Conservation (phyloP, 1,284 basidiomycete genomes). For the Moniliophthora roreri region DNA sequence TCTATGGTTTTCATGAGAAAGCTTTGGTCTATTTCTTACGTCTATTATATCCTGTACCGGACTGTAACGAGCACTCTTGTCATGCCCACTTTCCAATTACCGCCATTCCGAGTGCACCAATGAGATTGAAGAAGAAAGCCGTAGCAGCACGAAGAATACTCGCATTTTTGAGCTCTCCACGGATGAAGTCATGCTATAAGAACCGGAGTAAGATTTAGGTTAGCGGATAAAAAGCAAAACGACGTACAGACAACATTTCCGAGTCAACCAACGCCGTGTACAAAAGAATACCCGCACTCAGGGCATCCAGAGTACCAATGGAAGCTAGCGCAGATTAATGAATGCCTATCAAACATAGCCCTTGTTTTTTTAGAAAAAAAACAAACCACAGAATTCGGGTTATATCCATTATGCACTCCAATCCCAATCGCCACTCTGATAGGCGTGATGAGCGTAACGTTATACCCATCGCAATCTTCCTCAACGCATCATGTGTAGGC, state of each 20-base stretch:
- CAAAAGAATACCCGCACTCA: conserved; percentile 7
- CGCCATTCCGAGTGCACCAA: conserved; percentile 4
- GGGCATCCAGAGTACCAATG: conserved; percentile 2
- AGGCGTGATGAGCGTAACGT: conserved; percentile 4
- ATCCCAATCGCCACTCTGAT: conserved; percentile 7
- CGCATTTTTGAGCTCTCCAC: neutral
- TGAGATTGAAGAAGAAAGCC: neutral
- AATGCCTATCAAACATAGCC: neutral
- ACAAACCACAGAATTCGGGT: neutral
- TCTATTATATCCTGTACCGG: too few species aligned
- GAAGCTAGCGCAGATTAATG: neutral
- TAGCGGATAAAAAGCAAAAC: neutral
- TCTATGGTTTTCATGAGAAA: too few species aligned
- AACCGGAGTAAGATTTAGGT: neutral
- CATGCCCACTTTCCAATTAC: conserved; percentile 23
- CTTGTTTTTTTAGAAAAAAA: neutral
- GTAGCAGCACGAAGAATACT: neutral
- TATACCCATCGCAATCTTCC: neutral
- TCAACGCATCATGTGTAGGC: neutral
- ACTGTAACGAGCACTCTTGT: too few species aligned
- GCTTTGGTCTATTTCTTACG: too few species aligned
- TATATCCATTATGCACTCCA: neutral
- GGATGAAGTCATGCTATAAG: neutral
- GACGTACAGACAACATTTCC: neutral
- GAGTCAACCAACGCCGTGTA: conserved; percentile 7